These are phyloP conservation scores for Penicillium verrucosum DNA, from an alignment of 2,329 filamentous ascomycete genomes.

Conservation along the genomic window DNA sequence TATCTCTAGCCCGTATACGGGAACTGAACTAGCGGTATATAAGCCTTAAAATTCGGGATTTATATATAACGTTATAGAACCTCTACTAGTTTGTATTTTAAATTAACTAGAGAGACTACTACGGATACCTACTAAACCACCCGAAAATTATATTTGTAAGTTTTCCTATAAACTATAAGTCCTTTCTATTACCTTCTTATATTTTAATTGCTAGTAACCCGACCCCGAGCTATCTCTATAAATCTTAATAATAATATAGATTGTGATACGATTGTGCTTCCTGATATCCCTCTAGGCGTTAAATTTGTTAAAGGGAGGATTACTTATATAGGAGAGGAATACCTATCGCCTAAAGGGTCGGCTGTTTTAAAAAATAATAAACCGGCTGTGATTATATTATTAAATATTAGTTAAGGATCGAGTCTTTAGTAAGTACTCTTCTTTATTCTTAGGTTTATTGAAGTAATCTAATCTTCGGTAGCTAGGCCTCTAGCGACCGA, in stretches of 20 bases:
- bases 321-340: neutral
- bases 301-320: neutral
- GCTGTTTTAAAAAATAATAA: neutral
- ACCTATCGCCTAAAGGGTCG: neutral
- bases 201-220: neutral
- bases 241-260: too few relatives aligned
- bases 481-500: too few relatives aligned
- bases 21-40: neutral
- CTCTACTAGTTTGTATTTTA: neutral
- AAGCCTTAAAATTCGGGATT: neutral
- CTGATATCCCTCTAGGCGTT: too few relatives aligned
- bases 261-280: neutral
- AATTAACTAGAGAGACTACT: neutral
- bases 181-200: neutral
- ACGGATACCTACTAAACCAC: neutral
- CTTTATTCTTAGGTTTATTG: too few relatives aligned
- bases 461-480: too few relatives aligned
- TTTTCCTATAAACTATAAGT: neutral
- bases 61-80: neutral
- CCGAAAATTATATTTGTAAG: neutral
- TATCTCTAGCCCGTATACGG: neutral
- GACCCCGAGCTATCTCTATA: neutral
- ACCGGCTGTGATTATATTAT: neutral
- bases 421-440: too few relatives aligned
- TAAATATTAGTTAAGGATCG: neutral